Percentiles rank a stretch among this genome's conserved stretches.
These are phyloP conservation scores for Lippia alba DNA, from an alignment of 305 asterid genomes.

Conservation along the genomic window DNA sequence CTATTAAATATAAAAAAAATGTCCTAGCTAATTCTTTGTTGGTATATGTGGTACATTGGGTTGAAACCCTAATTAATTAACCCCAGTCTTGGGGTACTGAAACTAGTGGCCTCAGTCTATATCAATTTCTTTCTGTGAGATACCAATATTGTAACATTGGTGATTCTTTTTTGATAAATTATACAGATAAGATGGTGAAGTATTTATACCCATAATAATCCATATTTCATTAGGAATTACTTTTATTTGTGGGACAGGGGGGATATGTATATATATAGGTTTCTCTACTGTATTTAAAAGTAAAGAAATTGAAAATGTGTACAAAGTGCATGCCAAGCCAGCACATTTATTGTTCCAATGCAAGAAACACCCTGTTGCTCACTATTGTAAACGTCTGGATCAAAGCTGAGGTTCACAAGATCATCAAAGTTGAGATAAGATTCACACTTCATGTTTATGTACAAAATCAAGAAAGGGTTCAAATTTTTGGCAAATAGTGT, in stretches of 20 bases:
- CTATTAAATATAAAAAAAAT: too few species aligned
- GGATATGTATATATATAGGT: background rate
- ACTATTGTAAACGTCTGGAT: constrained; percentile 43
- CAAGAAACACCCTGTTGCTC: constrained; percentile 36
- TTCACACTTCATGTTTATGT: constrained; percentile 27
- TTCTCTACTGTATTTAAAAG: background rate
- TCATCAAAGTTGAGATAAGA: too few species aligned
- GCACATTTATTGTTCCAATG: constrained; percentile 42
- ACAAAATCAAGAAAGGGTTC: constrained; percentile 24
- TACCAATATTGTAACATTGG: too few species aligned
- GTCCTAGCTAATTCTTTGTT: too few species aligned
- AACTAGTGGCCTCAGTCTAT: too few species aligned
- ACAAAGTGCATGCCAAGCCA: background rate
- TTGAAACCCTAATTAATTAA: background rate
- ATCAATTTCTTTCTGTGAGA: too few species aligned
- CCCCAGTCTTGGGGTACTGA: background rate
- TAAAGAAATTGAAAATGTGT: background rate
- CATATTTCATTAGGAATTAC: background rate
- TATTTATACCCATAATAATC: too few species aligned
- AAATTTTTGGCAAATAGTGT: constrained; percentile 21
- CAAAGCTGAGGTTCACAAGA: constrained; percentile 38
- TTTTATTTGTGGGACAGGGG: constrained; percentile 16
- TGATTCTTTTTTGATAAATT: too few species aligned
- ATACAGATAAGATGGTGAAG: too few species aligned
- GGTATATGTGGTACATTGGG: background rate